Conservation (phyloP, 805 yeast genomes). For the Helenozyma baotianmanensis region DNA sequence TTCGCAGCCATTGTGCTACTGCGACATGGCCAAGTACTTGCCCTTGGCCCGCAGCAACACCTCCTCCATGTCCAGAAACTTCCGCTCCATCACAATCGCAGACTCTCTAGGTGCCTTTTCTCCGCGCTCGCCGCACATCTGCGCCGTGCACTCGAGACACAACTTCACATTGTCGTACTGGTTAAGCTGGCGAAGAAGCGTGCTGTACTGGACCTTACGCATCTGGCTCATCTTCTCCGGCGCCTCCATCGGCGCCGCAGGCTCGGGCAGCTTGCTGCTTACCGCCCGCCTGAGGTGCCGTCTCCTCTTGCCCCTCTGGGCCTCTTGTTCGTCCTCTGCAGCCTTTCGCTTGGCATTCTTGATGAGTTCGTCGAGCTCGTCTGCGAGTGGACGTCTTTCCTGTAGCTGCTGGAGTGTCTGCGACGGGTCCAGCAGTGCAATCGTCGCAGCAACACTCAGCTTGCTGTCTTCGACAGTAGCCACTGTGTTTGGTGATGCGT, state of each 20-base stretch:
- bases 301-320: conserved; percentile 2
- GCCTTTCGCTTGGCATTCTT: conserved; percentile 13
- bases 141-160: conserved; percentile 29
- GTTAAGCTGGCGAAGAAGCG: conserved; percentile 24
- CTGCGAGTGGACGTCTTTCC: conserved; percentile 5
- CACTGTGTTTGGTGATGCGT: conserved; percentile 28
- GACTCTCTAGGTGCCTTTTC: conserved; percentile 21
- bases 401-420: conserved; percentile 6
- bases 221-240: conserved; percentile 14
- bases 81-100: conserved; percentile 16
- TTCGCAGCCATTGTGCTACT: not conserved
- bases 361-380: conserved; percentile 12
- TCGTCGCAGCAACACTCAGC: conserved; percentile 1
- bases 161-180: conserved; percentile 20
- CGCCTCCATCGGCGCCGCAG: conserved; percentile 1
- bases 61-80: conserved; percentile 19
- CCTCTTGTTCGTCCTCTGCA: conserved; percentile 3
- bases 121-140: conserved; percentile 17
- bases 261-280: conserved; percentile 4
- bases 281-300: conserved; percentile 5
- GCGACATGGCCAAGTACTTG: conserved; percentile 4
- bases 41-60: conserved; percentile 18
- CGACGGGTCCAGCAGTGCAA: conserved; percentile 9
- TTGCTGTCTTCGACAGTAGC: conserved; percentile 1
- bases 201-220: conserved; percentile 17